A percentile compares a stretch with the other conserved stretches of the same genome.
phyloP scores from a whole-genome alignment of 2,329 filamentous ascomycete genomes.

The Botrytis deweyae region DNA sequence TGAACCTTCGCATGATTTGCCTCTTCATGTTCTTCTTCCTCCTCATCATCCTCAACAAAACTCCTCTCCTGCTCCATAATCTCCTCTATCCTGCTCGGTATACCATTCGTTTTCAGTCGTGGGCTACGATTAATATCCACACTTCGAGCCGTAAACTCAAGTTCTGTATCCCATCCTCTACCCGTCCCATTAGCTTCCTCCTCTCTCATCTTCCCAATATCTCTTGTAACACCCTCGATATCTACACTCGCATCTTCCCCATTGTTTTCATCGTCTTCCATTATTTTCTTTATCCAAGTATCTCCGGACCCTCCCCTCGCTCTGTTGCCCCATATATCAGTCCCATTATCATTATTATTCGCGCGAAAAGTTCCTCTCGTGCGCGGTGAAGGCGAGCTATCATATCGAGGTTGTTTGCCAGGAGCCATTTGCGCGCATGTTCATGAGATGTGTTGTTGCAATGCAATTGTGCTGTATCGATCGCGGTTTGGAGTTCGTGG shows the following conservation, averaged over 20 bases:
- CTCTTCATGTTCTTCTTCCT: slow-evolving; percentile 6
- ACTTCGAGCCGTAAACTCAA: slow-evolving; percentile 36
- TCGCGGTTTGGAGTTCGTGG: background rate
- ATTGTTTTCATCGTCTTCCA: slow-evolving; percentile 9
- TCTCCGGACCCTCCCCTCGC: background rate
- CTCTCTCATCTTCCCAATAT: slow-evolving; percentile 21
- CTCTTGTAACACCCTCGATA: slow-evolving; percentile 19
- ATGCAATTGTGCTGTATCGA: slow-evolving; percentile 6
- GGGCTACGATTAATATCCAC: slow-evolving; percentile 31
- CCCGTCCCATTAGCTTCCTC: slow-evolving; percentile 13
- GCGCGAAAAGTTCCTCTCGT: background rate
- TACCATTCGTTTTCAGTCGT: slow-evolving; percentile 8
- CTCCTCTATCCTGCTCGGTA: slow-evolving; percentile 31
- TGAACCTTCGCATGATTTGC: background rate
- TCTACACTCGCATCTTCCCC: slow-evolving; percentile 15
- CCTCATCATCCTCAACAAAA: slow-evolving; percentile 17
- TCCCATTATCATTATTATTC: slow-evolving; percentile 4
- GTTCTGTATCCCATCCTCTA: slow-evolving; percentile 31
- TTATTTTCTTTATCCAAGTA: slow-evolving; percentile 17
- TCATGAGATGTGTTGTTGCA: background rate
- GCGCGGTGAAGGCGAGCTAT: slow-evolving; percentile 21
- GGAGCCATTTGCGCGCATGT: slow-evolving; percentile 21
- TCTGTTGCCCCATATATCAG: slow-evolving; percentile 7
- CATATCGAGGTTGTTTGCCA: slow-evolving; percentile 18
- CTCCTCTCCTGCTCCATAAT: slow-evolving; percentile 31